Percentiles rank a stretch among this genome's conserved stretches.
These are phyloP conservation scores for Paracorniculantispora psalliotae DNA, from an alignment of 2,329 filamentous ascomycete species.

Conservation along the genomic window DNA sequence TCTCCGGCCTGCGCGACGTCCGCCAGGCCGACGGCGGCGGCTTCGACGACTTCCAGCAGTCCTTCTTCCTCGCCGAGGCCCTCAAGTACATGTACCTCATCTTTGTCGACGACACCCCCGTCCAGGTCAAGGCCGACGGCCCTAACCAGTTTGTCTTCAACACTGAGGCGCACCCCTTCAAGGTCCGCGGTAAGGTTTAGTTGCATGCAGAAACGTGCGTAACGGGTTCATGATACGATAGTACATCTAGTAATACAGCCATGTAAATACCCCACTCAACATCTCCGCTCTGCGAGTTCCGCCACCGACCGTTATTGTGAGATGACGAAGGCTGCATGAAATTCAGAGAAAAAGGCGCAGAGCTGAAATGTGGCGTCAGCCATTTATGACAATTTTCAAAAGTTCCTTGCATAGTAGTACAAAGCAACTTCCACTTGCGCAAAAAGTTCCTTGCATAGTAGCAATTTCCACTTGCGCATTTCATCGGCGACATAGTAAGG, in stretches of 20 bases:
- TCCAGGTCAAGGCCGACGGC: slow-evolving; percentile 42
- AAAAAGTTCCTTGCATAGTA: too few species aligned
- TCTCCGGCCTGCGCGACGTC: slow-evolving; percentile 61
- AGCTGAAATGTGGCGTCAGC: too few species aligned
- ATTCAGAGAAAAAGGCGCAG: too few species aligned
- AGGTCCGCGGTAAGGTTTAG: slow-evolving; percentile 3
- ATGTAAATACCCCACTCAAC: background rate
- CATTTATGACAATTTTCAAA: too few species aligned
- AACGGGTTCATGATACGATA: background rate
- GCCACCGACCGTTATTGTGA: background rate
- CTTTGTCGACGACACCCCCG: slow-evolving; percentile 53
- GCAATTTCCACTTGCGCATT: background rate
- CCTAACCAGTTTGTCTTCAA: slow-evolving; percentile 47
- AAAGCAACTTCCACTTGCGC: too few species aligned
- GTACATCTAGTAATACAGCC: background rate
- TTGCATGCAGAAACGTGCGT: too few species aligned
- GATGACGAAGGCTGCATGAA: too few species aligned
- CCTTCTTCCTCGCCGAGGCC: slow-evolving; percentile 83
- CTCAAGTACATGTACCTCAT: slow-evolving; percentile 80
- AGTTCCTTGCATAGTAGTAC: too few species aligned
- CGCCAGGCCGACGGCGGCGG: slow-evolving; percentile 56
- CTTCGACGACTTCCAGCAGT: slow-evolving; percentile 70
- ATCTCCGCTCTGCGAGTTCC: too few species aligned
- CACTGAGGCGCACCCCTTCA: slow-evolving; percentile 44
- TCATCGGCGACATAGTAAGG: background rate